Base-by-base conservation (phyloP, 768 basidiomycete species). In the Phaffia tasmanica region DNA sequence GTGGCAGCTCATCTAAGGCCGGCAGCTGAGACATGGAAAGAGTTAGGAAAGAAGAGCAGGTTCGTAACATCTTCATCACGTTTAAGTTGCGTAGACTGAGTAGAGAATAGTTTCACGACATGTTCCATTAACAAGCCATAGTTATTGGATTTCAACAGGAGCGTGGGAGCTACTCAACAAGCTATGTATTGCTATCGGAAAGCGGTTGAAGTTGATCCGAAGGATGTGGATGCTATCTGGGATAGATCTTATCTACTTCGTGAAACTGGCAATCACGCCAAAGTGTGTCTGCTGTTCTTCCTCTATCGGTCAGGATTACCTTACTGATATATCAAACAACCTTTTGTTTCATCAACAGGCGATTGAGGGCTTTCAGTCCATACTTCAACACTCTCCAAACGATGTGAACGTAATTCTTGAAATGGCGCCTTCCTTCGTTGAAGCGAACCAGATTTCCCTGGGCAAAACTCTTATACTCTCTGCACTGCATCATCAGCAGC, bases 131-230 rank as follows among this genome's bases (percentile, higher is more conserved):
- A 14, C n/a, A 25, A 48, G 42, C n/a, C 15, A 15, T 62, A 6
- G 4, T 11, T 47, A 3, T 23, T 51, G 21, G 30, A 25, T 5
- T 51, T 7, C 19, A 11, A 2, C 53, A 85, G 89, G 70, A 83
- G 84, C 18, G 74, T 84, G 29, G 87, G 86, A 1, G 84, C 84
- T 68, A 81, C 83, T 55, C 87, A 91, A 67, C 91, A 97, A 75
- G 89, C 90, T 2, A 75, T 95, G 47, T 97, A 97, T 73, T 98
- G 94, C 73, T 89, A 88, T 73, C 81, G 86, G 0, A 93, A 95
- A 73, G 83, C 88, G 0, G 82, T 86, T 71, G 84, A 81, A 65
- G 78, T 88, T 27, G 86, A 94, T 73, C 87, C 88, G 1, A 80
- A 81, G 9, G 92, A 97, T 70, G 82, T 88, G 19, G 85, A 87